phyloP scores from a whole-genome alignment of 2,329 filamentous ascomycete genomes.

The Mariannaea elegans region DNA sequence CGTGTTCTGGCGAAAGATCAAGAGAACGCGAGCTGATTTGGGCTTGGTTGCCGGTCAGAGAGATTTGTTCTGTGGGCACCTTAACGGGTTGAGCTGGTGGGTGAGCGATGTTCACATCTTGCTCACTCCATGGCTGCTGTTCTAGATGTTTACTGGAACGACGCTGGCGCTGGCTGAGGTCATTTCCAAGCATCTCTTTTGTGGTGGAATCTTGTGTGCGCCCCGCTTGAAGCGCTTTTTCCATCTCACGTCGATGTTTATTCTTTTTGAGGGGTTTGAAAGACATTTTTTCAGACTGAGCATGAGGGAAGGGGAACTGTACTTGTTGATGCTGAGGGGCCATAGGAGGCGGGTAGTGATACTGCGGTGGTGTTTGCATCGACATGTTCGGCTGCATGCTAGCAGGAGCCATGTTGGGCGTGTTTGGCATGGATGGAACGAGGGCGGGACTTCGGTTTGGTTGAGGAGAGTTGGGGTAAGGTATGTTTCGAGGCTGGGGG shows the following conservation, averaged over 20 bases:
- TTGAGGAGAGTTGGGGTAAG: slow-evolving; percentile 69
- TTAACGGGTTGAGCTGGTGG: slow-evolving; percentile 31
- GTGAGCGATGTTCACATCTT: slow-evolving; percentile 33
- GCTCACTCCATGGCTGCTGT: slow-evolving; percentile 43
- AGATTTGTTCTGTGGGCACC: slow-evolving; percentile 18
- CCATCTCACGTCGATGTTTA: slow-evolving; percentile 56
- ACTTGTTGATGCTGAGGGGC: slow-evolving; percentile 70
- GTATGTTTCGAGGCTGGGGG: slow-evolving; percentile 56
- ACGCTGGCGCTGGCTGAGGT: slow-evolving; percentile 49
- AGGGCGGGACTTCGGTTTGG: slow-evolving; percentile 73
- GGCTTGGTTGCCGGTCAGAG: slow-evolving; percentile 19
- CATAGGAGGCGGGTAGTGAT: slow-evolving; percentile 67
- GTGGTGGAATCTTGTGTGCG: slow-evolving; percentile 50
- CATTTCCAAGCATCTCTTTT: slow-evolving; percentile 45
- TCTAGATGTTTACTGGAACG: slow-evolving; percentile 58
- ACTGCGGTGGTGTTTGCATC: slow-evolving; percentile 70
- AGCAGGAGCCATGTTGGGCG: slow-evolving; percentile 72
- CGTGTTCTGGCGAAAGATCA: slow-evolving; percentile 74
- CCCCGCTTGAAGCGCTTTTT: slow-evolving; percentile 54
- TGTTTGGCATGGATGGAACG: slow-evolving; percentile 71
- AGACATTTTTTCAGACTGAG: slow-evolving; percentile 45
- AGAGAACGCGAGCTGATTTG: slow-evolving; percentile 44
- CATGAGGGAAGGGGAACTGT: slow-evolving; percentile 56
- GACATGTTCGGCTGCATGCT: slow-evolving; percentile 66
- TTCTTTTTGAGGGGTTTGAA: slow-evolving; percentile 56